Conservation (phyloP, 2,329 filamentous ascomycete genomes). For the Colletotrichum gigasporum region DNA sequence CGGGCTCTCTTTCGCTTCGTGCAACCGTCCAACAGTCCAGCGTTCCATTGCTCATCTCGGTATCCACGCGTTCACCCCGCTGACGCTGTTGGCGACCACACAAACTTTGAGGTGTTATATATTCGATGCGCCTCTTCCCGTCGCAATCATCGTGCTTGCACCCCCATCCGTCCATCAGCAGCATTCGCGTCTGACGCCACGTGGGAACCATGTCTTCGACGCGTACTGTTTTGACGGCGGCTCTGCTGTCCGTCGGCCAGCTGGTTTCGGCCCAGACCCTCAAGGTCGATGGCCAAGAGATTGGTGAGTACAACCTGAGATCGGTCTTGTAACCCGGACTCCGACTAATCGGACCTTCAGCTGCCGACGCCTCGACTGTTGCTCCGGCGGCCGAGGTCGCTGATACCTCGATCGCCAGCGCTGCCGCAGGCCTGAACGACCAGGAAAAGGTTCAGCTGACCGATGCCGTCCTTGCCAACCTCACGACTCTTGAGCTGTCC, state of each 20-base stretch:
- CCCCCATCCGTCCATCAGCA: conserved; percentile 7
- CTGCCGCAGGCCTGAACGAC: conserved; percentile 15
- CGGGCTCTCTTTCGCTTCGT: not conserved
- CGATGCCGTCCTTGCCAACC: conserved; percentile 42
- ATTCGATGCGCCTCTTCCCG: conserved; percentile 18
- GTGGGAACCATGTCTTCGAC: conserved; percentile 27
- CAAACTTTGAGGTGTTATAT: conserved; percentile 13
- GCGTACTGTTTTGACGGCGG: conserved; percentile 25
- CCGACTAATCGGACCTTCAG: conserved; percentile 20
- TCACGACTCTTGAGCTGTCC: conserved; percentile 41
- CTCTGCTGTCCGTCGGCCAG: conserved; percentile 21
- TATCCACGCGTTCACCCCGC: conserved; percentile 17
- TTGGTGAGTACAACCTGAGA: conserved; percentile 31
- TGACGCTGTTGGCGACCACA: not conserved
- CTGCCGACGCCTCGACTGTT: conserved; percentile 35
- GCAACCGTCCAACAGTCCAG: not conserved
- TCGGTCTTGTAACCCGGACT: not conserved
- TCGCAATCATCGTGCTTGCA: not conserved
- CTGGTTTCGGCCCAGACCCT: conserved; percentile 37
- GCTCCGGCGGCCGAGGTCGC: conserved; percentile 33
- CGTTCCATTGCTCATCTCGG: conserved; percentile 22
- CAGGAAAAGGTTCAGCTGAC: conserved; percentile 44
- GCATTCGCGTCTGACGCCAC: conserved; percentile 10
- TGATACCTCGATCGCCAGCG: conserved; percentile 1
- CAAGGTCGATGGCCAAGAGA: conserved; percentile 35